phyloP scores from a whole-genome alignment of 805 yeast genomes.

The Yamadazyma phyllophila region DNA sequence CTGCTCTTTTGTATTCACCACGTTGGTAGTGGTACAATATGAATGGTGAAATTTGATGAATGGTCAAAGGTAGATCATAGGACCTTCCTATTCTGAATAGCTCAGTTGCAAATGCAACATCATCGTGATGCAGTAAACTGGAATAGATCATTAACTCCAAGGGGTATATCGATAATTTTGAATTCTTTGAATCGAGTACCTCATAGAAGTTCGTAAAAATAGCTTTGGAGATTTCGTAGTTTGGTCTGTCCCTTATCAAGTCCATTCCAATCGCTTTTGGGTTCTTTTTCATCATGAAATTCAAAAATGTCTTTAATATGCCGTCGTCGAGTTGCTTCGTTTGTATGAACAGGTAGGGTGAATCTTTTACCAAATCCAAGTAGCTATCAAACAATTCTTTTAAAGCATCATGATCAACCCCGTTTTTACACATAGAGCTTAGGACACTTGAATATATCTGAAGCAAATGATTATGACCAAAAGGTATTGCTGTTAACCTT shows the following conservation, averaged over 20 bases:
- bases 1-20: conserved; percentile 29
- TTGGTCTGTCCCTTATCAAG: conserved; percentile 11
- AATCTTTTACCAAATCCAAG: conserved; percentile 6
- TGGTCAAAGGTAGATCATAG: conserved; percentile 31
- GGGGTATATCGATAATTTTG: conserved; percentile 19
- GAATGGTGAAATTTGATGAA: conserved; percentile 40
- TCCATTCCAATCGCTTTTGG: conserved; percentile 19
- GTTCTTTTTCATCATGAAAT: conserved; percentile 22
- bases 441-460: conserved; percentile 25
- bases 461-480: conserved; percentile 9
- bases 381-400: conserved; percentile 17
- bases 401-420: conserved; percentile 19
- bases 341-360: neutral
- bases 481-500: conserved; percentile 8
- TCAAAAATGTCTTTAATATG: conserved; percentile 19
- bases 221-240: conserved; percentile 25
- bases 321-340: conserved; percentile 6
- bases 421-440: conserved; percentile 15
- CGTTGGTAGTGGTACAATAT: conserved; percentile 33
- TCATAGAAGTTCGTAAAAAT: conserved; percentile 25
- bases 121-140: conserved; percentile 31
- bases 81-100: conserved; percentile 26
- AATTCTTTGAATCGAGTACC: conserved; percentile 8
- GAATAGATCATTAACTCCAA: conserved; percentile 31
- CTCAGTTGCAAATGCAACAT: conserved; percentile 31